phyloP scores from a whole-genome alignment of 257 asterid genomes.

The Nicotiana benthamiana region DNA sequence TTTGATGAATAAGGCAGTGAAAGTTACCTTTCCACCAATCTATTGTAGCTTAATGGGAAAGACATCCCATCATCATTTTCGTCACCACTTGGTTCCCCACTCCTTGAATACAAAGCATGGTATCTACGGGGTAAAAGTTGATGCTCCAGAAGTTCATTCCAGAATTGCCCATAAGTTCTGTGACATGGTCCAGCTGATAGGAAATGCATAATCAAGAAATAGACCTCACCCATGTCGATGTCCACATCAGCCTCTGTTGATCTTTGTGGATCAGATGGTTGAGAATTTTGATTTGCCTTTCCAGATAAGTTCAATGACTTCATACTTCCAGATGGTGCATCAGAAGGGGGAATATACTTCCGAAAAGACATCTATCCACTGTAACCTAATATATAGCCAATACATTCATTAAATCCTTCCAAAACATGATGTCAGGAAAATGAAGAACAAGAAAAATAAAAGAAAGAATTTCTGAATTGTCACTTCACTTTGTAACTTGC shows the following conservation, averaged over 20 bases:
- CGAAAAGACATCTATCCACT: constrained; percentile 84
- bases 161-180: constrained; percentile 81
- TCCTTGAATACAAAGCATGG: constrained; percentile 94
- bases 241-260: constrained; percentile 55
- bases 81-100: constrained; percentile 63
- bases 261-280: constrained; percentile 39
- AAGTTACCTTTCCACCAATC: constrained; percentile 74
- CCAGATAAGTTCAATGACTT: constrained; percentile 54
- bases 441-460: background rate
- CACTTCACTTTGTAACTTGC: background rate
- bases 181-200: constrained; percentile 95
- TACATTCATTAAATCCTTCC: background rate
- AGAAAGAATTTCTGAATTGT: background rate
- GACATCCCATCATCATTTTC: constrained; percentile 90
- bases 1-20: background rate
- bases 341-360: constrained; percentile 54
- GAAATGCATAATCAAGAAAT: constrained; percentile 94
- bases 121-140: constrained; percentile 96
- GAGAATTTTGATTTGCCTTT: constrained; percentile 60
- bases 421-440: constrained; percentile 5
- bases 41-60: constrained; percentile 70
- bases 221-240: constrained; percentile 83
- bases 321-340: constrained; percentile 48
- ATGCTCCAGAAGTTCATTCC: constrained; percentile 97
- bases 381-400: constrained; percentile 8